Conservation (phyloP, 1,139 yeast genomes). For the Protomyces gravidus region DNA sequence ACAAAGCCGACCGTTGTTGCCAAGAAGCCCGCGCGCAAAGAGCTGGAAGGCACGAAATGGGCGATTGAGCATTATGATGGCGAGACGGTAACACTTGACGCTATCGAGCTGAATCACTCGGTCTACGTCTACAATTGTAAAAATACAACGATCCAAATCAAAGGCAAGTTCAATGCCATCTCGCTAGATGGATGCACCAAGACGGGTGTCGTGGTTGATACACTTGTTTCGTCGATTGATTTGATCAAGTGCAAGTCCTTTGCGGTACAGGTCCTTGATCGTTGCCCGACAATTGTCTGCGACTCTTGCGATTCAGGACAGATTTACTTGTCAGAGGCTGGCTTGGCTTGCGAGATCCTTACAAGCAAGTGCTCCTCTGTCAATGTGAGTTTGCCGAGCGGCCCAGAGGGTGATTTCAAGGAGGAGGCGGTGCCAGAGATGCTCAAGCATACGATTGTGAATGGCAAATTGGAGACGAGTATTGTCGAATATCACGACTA, state of each 20-base stretch:
- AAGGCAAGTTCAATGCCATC: constrained; percentile 88
- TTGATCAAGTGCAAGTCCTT: constrained; percentile 74
- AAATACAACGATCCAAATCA: constrained; percentile 70
- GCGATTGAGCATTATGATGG: constrained; percentile 72
- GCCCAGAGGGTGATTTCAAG: constrained; percentile 58
- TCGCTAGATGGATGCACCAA: constrained; percentile 69
- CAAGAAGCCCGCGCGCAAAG: constrained; percentile 47
- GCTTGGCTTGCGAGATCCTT: constrained; percentile 67
- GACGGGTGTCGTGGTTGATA: constrained; percentile 74
- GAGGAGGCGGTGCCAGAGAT: constrained; percentile 88
- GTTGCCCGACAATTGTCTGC: constrained; percentile 73
- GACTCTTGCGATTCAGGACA: constrained; percentile 88
- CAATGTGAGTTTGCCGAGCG: constrained; percentile 72
- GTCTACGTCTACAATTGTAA: constrained; percentile 79
- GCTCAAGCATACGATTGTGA: constrained; percentile 57
- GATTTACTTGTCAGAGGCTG: constrained; percentile 67
- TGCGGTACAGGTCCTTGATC: constrained; percentile 78
- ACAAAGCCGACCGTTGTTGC: constrained; percentile 41
- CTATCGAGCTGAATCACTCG: constrained; percentile 81
- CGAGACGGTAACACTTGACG: constrained; percentile 53
- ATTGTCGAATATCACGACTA: constrained; percentile 52
- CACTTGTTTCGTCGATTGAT: constrained; percentile 82
- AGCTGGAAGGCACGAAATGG: constrained; percentile 85
- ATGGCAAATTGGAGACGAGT: constrained; percentile 49
- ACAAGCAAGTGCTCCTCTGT: constrained; percentile 81